Conservation (phyloP, 768 basidiomycete genomes). For the Hortiboletus flavorubellus region DNA sequence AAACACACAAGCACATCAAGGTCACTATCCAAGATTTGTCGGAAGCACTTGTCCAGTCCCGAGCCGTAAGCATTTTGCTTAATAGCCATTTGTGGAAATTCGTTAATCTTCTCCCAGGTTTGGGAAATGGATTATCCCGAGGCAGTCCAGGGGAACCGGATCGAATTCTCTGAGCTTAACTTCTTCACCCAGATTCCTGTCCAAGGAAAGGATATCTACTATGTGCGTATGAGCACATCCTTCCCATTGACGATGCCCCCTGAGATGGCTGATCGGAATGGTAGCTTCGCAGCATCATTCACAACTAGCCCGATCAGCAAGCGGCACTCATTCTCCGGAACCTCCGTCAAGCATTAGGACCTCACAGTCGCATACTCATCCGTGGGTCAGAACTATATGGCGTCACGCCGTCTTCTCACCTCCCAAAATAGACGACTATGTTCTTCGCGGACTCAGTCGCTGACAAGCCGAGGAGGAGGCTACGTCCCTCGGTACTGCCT, state of each 20-base stretch:
- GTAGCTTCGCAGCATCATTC: conserved; percentile 26
- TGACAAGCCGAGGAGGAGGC: conserved; percentile 13
- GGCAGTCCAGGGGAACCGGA: conserved; percentile 21
- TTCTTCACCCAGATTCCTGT: conserved; percentile 31
- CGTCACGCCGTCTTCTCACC: not conserved
- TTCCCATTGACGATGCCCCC: not conserved
- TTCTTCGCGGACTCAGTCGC: conserved; percentile 17
- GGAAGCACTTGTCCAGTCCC: conserved; percentile 21
- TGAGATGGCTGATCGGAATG: not conserved
- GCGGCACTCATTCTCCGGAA: conserved; percentile 26
- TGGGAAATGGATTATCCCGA: conserved; percentile 25
- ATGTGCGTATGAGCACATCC: conserved; percentile 18
- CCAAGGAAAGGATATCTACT: conserved; percentile 30
- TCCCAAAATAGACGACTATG: conserved; percentile 20
- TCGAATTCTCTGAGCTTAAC: conserved; percentile 29
- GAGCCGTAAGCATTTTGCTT: conserved; percentile 7
- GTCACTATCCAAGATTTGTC: conserved; percentile 33
- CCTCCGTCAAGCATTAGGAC: conserved; percentile 28
- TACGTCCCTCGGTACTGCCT: conserved; percentile 5
- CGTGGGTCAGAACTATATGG: conserved; percentile 18
- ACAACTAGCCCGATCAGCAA: conserved; percentile 35
- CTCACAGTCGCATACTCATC: conserved; percentile 31
- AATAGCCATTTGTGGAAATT: no score
- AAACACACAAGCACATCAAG: conserved; percentile 28
- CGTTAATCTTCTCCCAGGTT: conserved; percentile 13